Percentiles rank a stretch among this genome's conserved stretches.
These are phyloP conservation scores for Ulota crispa DNA, from an alignment of 225 moss, liverwort and hornwort genomes.

Conservation along the genomic window DNA sequence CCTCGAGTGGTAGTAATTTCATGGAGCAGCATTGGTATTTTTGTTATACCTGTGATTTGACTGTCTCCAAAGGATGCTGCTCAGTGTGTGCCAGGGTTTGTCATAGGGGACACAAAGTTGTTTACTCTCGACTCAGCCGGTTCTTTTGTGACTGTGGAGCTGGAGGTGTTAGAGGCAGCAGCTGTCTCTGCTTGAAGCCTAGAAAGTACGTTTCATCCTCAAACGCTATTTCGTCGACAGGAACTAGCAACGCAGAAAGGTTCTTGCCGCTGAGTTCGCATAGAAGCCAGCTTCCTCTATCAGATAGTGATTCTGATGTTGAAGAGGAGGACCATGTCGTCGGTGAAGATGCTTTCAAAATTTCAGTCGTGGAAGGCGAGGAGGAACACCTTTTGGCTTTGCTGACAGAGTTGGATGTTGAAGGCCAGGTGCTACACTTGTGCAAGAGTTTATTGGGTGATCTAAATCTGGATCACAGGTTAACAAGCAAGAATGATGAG, in stretches of 20 bases:
- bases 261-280: slow-evolving; percentile 64
- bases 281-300: slow-evolving; percentile 66
- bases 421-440: slow-evolving; percentile 78
- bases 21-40: slow-evolving; percentile 99
- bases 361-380: slow-evolving; percentile 78
- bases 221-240: slow-evolving; percentile 54
- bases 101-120: slow-evolving; percentile 96
- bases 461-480: slow-evolving; percentile 71
- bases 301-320: slow-evolving; percentile 88
- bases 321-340: slow-evolving; percentile 77
- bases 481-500: slow-evolving; percentile 70
- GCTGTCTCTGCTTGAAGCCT: slow-evolving; percentile 93
- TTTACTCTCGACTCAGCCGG: slow-evolving; percentile 97
- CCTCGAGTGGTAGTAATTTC: slow-evolving; percentile 99
- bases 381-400: slow-evolving; percentile 64
- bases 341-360: slow-evolving; percentile 68
- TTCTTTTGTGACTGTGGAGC: slow-evolving; percentile 99
- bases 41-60: slow-evolving; percentile 99
- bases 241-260: slow-evolving; percentile 61
- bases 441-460: slow-evolving; percentile 75
- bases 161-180: slow-evolving; percentile 93
- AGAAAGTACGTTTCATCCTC: slow-evolving; percentile 82
- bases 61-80: slow-evolving; percentile 98
- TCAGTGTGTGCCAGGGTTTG: slow-evolving; percentile 98
- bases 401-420: slow-evolving; percentile 73